phyloP scores from a whole-genome alignment of 148 eudicot species.

The Rheum nobile region DNA sequence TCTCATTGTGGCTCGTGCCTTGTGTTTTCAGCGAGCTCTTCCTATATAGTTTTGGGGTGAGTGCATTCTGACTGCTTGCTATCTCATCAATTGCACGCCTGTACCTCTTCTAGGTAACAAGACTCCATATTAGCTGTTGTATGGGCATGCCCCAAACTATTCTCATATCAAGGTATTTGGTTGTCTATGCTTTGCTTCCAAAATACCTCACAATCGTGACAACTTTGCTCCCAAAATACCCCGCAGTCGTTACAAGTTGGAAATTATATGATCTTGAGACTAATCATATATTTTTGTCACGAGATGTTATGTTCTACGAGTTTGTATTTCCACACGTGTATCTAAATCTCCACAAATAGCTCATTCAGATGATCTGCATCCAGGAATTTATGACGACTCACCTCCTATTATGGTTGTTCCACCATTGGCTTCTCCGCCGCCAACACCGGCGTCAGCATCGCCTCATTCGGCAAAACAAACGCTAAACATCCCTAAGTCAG shows the following conservation, averaged over 20 bases:
- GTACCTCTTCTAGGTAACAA: not conserved
- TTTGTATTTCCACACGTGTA: no score
- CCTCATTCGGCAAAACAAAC: no score
- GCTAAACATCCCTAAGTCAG: no score
- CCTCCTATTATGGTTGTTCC: no score
- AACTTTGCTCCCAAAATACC: not conserved
- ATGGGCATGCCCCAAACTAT: not conserved
- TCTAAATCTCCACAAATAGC: no score
- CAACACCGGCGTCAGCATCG: no score
- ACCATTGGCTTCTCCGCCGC: no score
- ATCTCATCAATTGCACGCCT: conserved; percentile 4
- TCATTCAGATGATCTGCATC: no score
- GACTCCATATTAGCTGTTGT: not conserved
- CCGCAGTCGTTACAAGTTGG: not conserved
- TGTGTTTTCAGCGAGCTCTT: conserved; percentile 1
- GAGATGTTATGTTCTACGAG: no score
- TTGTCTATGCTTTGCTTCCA: not conserved
- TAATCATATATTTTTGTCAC: no score
- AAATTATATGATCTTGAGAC: no score
- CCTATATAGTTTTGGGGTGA: conserved; percentile 8
- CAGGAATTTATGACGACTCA: no score
- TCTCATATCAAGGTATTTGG: not conserved
- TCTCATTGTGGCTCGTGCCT: not conserved
- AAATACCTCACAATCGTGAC: not conserved
- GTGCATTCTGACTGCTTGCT: not conserved